Evolutionary conservation across 192 early-diverging fungal species (phyloP).

Genomic region (Rhizoclosmatium globosum): DNA sequence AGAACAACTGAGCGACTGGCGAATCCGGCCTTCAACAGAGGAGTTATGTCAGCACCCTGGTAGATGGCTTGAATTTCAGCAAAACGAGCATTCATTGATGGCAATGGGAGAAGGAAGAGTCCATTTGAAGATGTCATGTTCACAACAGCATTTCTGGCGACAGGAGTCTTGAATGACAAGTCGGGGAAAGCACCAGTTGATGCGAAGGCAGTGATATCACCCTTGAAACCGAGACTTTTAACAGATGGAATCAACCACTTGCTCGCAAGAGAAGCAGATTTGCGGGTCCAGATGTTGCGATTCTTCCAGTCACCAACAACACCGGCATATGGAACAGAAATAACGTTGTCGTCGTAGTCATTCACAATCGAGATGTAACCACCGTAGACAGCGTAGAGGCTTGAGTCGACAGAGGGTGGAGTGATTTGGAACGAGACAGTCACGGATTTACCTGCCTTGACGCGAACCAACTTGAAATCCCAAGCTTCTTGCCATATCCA

Average conservation of each 20-base stretch:
- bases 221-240: background rate
- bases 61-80: background rate
- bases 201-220: constrained; percentile 5
- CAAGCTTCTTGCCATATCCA: background rate
- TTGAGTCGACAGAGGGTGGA: constrained; percentile 25
- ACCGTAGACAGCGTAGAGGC: constrained; percentile 9
- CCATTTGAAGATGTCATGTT: constrained; percentile 17
- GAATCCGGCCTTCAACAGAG: background rate
- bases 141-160: background rate
- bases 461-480: constrained; percentile 22
- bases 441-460: constrained; percentile 40
- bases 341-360: constrained; percentile 44
- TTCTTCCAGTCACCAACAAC: constrained; percentile 13
- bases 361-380: constrained; percentile 36
- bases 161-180: background rate
- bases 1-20: background rate
- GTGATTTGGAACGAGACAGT: constrained; percentile 42
- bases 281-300: constrained; percentile 14
- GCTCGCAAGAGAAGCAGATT: constrained; percentile 17
- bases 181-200: background rate
- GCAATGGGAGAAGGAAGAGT: background rate
- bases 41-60: background rate
- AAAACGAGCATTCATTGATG: background rate
- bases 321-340: constrained; percentile 34
- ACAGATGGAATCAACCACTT: constrained; percentile 14